phyloP scores from a whole-genome alignment of 176 grass and related monocot genomes.

The Musa acuminata region DNA sequence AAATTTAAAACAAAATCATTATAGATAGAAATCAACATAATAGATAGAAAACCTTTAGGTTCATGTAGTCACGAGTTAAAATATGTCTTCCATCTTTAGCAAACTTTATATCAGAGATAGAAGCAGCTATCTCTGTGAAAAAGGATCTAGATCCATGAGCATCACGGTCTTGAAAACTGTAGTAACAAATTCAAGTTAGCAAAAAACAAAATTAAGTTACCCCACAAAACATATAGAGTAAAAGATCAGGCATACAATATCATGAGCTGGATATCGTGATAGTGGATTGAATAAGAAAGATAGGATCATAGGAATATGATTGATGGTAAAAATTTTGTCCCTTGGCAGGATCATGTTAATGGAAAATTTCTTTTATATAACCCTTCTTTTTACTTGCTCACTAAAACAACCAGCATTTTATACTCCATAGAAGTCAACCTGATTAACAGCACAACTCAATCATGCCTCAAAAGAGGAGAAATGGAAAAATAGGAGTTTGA shows the following conservation, averaged over 20 bases:
- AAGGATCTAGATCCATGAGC: constrained; percentile 4
- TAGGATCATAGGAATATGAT: background rate
- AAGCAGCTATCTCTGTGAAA: constrained; percentile 22
- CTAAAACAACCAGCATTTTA: background rate
- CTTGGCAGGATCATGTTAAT: background rate
- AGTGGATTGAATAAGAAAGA: background rate
- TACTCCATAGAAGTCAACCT: background rate
- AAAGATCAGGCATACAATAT: background rate
- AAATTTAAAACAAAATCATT: background rate
- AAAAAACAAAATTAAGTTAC: background rate
- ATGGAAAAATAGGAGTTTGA: background rate
- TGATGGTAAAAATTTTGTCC: background rate
- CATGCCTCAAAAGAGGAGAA: background rate
- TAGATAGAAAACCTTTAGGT: constrained; percentile 14
- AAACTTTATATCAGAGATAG: constrained; percentile 23
- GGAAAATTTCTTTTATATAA: background rate
- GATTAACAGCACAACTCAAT: background rate
- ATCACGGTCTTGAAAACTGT: constrained; percentile 21
- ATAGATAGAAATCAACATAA: too few species aligned
- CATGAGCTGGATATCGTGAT: background rate
- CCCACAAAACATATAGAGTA: background rate
- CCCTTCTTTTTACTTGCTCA: background rate
- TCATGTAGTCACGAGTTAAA: constrained; percentile 33
- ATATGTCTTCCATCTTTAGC: constrained; percentile 23
- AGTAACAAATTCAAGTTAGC: background rate